Evolutionary conservation across 768 basidiomycete genomes (phyloP), one percentile per base, ranked within the genome.

Genomic region (Roridomyces roridus): DNA sequence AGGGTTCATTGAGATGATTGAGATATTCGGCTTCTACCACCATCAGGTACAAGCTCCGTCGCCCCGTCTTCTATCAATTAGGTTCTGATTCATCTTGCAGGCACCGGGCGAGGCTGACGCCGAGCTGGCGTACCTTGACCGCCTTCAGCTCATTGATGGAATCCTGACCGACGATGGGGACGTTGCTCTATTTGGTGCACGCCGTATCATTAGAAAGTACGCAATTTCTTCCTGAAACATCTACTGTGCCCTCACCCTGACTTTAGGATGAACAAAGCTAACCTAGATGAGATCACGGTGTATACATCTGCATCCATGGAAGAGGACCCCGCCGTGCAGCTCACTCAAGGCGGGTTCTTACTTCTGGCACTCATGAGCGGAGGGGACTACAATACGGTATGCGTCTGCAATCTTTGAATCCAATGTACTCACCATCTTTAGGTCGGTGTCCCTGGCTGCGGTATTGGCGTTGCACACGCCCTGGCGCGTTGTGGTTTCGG

Each of bases 51-150:
- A 31, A 31, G 6, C 29, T 31, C 14, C 14, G 7, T 31, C 14
- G 29, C 7, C 29, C 29, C 29, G 29, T 7, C 14, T 31, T 31
- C 29, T 14, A 31, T n/a, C n/a, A n/a, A n/a, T n/a, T n/a, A n/a
- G 29, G 6, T 31, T 31, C 29, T 31, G 14, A 31, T 14, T 31
- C 7, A 14, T 6, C 29, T 6, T 31, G 6, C 29, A 55, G 53
- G 53, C 53, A 3, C 53, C 53, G 3, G 53, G 36, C 2, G 53
- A 55, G n/a, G 53, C 53, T 11, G 53, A 55, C 28, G 44, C 53
- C 1, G 53, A 55, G 31, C 28, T 55, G 2, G 53, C 36, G 3
- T 15, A 46, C 4, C 39, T 55, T 28, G 40, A 31, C 21, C 9
- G 18, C 12, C 20, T 10, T 1, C 36, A 36, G 1, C 2, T 17